Evolutionary conservation across 306 rosid genomes (phyloP), one percentile per base, ranked within the genome.

Genomic region (Boehmeria nivea): DNA sequence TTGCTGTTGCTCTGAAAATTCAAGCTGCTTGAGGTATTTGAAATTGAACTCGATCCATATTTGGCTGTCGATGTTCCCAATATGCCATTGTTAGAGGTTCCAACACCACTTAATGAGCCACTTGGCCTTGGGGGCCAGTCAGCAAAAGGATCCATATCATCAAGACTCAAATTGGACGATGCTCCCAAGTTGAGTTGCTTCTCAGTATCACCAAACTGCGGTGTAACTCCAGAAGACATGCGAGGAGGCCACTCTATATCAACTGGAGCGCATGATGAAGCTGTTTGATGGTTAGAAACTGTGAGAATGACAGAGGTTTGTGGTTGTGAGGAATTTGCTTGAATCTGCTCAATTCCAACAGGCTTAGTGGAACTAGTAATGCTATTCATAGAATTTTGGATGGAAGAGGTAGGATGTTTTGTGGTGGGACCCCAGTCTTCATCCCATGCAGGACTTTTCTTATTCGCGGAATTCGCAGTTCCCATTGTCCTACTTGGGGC

Each of bases 211-310:
- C 80, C 84, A 42, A 70, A 52, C 34, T 70, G 76, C 11, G 84
- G 64, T 52, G 50, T 57, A 64, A 59, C 76, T 36, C 70, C 69
- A 21, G 82, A 65, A 59, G 84, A 72, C 8, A 67, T 60, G 26
- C 66, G 84, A 59, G 95, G 96, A 34, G 99, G 99, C 99, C 99
- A 93, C 74, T 93, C 95, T 47, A 93, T 43, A 70, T 93, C 95
- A 52, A 83, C 95, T 0, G 99, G 81, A 28, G 89, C 74, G 61
- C 94, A 83, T 36, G 99, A 83, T 14, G 57, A 39, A 20, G 79
- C 61, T 53, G 86, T 60, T 82, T 83, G 87, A 67, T 69, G 76
- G 72, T 54, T 76, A 43, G 88, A 71, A n/a, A n/a, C n/a, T n/a
- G n/a, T n/a, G n/a, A n/a, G n/a, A n/a, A n/a, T n/a, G n/a, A n/a